Evolutionary conservation across 75 land plant genomes (phyloP).

Genomic region (Pseudotsuga menziesii): DNA sequence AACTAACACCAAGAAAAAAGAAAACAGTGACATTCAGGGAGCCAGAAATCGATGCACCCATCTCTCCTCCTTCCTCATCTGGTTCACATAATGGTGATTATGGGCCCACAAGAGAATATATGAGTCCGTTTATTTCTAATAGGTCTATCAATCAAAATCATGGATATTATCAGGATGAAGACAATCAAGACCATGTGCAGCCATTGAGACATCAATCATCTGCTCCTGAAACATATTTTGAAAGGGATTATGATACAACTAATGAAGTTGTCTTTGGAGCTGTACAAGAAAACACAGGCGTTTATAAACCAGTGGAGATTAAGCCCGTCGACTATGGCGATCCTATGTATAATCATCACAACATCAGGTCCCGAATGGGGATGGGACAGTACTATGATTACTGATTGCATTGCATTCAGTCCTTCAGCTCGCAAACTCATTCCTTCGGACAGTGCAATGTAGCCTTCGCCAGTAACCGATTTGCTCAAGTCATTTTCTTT

Average conservation of each 20-base stretch:
- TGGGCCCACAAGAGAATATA: slow-evolving; percentile 10
- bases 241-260: slow-evolving; percentile 42
- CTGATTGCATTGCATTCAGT: slow-evolving; percentile 14
- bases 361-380: slow-evolving; percentile 24
- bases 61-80: slow-evolving; percentile 2
- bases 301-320: slow-evolving; percentile 31
- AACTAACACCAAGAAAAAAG: slow-evolving; percentile 6
- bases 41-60: slow-evolving; percentile 10
- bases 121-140: background rate
- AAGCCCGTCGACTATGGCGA: slow-evolving; percentile 51
- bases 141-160: background rate
- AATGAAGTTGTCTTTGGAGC: slow-evolving; percentile 74
- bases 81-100: background rate
- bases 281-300: slow-evolving; percentile 38
- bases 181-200: slow-evolving; percentile 22
- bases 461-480: too few relatives aligned
- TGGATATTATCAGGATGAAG: slow-evolving; percentile 4
- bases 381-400: slow-evolving; percentile 19
- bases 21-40: slow-evolving; percentile 12
- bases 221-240: slow-evolving; percentile 43
- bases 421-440: background rate
- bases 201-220: slow-evolving; percentile 50
- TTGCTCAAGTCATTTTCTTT: too few relatives aligned
- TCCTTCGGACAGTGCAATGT: too few relatives aligned
- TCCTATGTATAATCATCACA: slow-evolving; percentile 29